Base-by-base conservation (phyloP, 139 green algal species). In the Spirogloea muscicola region DNA sequence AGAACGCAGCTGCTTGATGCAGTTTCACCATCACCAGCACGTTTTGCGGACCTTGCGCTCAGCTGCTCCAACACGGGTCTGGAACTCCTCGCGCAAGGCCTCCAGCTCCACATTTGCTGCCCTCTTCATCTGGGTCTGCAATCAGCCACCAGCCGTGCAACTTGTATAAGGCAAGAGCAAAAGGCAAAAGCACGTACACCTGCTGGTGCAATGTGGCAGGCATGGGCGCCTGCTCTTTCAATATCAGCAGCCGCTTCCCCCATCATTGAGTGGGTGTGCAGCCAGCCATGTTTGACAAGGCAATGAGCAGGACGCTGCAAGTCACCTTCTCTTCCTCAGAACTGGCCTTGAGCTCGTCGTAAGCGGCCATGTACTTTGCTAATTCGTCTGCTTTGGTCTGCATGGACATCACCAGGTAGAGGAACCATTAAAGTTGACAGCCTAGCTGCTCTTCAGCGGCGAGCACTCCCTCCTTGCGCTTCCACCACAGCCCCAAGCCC, bases 41-140 rank as follows among this genome's bases (percentile, higher is more conserved):
- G n/a, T n/a, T n/a, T 31, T 55, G 39, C 65, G 0, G 21, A 85
- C 76, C 76, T 83, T 83, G 13, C 76, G 44, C 37, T 83, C 76
- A 6, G 76, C 69, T 39, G 76, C 69, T 21, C 76, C 61, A 27
- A 83, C 41, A 39, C 76, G 55, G 16, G 68, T 33, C 34, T 69
- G 41, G 63, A 68, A 83, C 68, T 83, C 76, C 57, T 80, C 76
- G 33, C 69, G 42, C 31, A 83, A 62, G 0, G 69, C 69, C 3
- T 83, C 76, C 2, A 83, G 29, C 36, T 83, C 76, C 1, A 68
- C 68, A 1, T 80, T 52, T 13, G 25, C 37, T n/a, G 44, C 18
- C 39, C 33, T 64, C 34, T 80, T 80, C 0, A 2, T 25, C 71
- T 79, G 71, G 46, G 21, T 55, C n/a, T 21, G 46, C 21, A 55